Conservation (phyloP, 148 eudicot species). For the Salicornia ramosissima region DNA sequence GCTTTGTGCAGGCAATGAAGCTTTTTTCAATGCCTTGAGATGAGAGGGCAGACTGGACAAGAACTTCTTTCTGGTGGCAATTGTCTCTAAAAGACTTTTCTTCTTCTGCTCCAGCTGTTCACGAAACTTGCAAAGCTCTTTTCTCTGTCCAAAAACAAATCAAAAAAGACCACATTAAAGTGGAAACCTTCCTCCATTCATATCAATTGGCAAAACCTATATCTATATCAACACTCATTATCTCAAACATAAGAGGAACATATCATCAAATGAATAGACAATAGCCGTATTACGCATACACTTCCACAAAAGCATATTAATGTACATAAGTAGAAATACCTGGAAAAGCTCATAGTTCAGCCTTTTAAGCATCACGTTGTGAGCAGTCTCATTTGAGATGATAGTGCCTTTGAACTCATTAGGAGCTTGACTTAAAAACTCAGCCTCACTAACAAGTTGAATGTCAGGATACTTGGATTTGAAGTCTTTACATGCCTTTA, state of each 20-base stretch:
- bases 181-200: not conserved
- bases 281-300: not conserved
- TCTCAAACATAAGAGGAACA: not conserved
- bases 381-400: slow-evolving; percentile 58
- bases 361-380: slow-evolving; percentile 85
- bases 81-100: slow-evolving; percentile 69
- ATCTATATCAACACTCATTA: not conserved
- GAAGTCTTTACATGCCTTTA: slow-evolving; percentile 94
- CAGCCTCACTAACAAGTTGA: slow-evolving; percentile 86
- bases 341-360: slow-evolving; percentile 89
- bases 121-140: slow-evolving; percentile 84
- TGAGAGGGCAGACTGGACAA: slow-evolving; percentile 94
- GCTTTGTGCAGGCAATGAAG: slow-evolving; percentile 87
- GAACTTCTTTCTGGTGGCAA: slow-evolving; percentile 82
- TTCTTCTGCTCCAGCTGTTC: slow-evolving; percentile 71
- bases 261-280: not conserved
- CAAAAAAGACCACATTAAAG: not conserved
- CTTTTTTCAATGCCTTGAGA: slow-evolving; percentile 93
- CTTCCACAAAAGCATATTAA: not conserved
- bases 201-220: not conserved
- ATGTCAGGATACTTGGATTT: slow-evolving; percentile 95
- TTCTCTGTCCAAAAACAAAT: slow-evolving; percentile 55
- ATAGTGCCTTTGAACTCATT: slow-evolving; percentile 61
- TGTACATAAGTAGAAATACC: slow-evolving; percentile 29
- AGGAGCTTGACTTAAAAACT: slow-evolving; percentile 78